Evolutionary conservation across 805 yeast species (phyloP), one percentile per base, ranked within the genome.

Genomic region (Kodamaea kaohsiungensis): DNA sequence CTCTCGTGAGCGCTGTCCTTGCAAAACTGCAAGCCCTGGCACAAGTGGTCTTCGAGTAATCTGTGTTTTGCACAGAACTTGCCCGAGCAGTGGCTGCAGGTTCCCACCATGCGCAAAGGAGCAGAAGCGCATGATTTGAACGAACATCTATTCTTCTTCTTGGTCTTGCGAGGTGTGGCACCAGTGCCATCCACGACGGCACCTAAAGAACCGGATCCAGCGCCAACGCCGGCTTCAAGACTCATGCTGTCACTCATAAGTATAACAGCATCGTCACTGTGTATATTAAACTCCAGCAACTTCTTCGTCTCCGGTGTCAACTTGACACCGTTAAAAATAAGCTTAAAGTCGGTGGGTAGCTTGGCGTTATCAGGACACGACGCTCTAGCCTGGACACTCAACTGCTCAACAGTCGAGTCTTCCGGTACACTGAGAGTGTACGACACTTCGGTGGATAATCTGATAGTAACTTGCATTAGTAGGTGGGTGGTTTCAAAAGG

Each of bases 21-120:
- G 76, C 96, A 90, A 59, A 75, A 79, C 65, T 86, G 87, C 55
- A 91, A 79, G 6, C 95, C 96, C 54, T 80, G 77, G 67, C 97
- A 91, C 55, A 79, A 68, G 71, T 91, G 97, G 69, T 86, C 91
- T 70, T 91, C 97, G 72, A 91, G 77, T 53, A 91, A 76, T 53
- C 97, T 81, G 73, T 91, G 97, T 64, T 88, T 87, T 33, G 93
- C 87, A 70, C 97, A 91, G 69, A 84, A 91, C 64, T 86, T 87
- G 46, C 96, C 96, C 48, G 83, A 82, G 69, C 97, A 91, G 66
- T 86, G 88, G 52, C 85, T 81, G 69, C 97, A 91, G 67, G 87
- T 91, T 48, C 97, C 97, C 45, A 89, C 85, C 77, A 82, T 78
- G 60, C 85, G 73, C 48, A 82, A 72, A 0, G 92, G 89, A 10